Evolutionary conservation across 164 flowering plant genomes (phyloP), one percentile per base, ranked within the genome.

Genomic region (Macadamia tetraphylla): DNA sequence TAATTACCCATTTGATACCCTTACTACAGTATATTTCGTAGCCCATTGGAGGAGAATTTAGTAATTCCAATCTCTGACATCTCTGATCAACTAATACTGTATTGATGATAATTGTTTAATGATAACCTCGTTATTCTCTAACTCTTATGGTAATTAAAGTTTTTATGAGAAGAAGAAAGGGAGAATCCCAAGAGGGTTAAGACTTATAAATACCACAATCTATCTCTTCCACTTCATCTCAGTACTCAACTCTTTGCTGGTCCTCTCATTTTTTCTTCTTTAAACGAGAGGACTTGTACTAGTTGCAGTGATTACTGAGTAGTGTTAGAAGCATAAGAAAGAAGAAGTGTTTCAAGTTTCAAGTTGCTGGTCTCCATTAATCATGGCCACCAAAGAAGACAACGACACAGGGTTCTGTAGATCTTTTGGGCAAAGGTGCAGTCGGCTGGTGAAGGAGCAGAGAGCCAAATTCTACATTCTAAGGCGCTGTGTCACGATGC

Each of bases 401-500:
- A 58, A 48, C 17, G 48, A 57, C 43, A 32, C 64, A 51, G 72
- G 73, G 67, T 60, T 59, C 32, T 79, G 88, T 75, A 78, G 71
- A 62, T 82, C 92, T 0, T 83, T 89, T 17, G 83, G 86, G 6
- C 74, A 79, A 76, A 85, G 81, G 65, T 87, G 91, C 75, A 81
- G 83, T 51, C 81, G 84, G 62, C 17, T 82, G 48, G 89, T 86
- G 69, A 87, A 87, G 84, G 86, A 82, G 78, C 91, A 89, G 75
- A 64, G 88, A 18, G 84, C 92, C 30, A 87, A 79, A 57, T 87
- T 89, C 80, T 89, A 89, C 81, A 87, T 89, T 46, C 79, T 88
- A 64, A 75, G 90, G n/a, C 88, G 90, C 6, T 88, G 93, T 76
- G 78, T 88, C 1, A 84, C 86, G 6, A 83, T 88, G 84, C 86